phyloP scores from a whole-genome alignment of 2,329 filamentous ascomycete species.

The Diaporthe destruens region DNA sequence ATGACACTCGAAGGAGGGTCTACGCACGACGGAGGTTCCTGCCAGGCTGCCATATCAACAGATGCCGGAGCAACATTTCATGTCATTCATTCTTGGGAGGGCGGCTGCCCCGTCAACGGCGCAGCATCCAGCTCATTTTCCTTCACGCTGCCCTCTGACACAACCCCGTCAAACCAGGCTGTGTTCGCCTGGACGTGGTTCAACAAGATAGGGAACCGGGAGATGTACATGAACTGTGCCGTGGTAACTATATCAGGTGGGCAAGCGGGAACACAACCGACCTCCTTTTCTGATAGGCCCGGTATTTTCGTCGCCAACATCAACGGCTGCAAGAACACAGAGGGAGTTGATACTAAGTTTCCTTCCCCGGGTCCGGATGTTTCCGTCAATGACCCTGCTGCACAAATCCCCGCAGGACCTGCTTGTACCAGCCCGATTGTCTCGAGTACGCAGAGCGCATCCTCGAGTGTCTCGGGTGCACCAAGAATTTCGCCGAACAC shows the following conservation, averaged over 20 bases:
- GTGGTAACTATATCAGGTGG: conserved; percentile 62
- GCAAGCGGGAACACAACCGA: background rate
- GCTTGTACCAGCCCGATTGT: conserved; percentile 3
- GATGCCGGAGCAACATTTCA: conserved; percentile 71
- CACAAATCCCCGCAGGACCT: conserved; percentile 4
- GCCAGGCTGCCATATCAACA: conserved; percentile 72
- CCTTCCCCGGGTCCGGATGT: conserved; percentile 30
- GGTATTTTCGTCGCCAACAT: conserved; percentile 31
- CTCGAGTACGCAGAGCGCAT: background rate
- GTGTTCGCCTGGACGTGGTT: conserved; percentile 75
- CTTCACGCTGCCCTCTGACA: conserved; percentile 67
- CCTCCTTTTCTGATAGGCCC: conserved; percentile 12
- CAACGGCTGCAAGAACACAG: conserved; percentile 36
- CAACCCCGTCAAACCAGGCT: conserved; percentile 60
- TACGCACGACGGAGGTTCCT: conserved; percentile 70
- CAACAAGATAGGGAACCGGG: conserved; percentile 72
- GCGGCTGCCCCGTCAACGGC: conserved; percentile 52
- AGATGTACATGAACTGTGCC: conserved; percentile 80
- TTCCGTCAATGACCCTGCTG: conserved; percentile 10
- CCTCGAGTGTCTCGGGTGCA: background rate
- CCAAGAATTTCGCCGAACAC: background rate
- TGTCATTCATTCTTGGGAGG: conserved; percentile 58
- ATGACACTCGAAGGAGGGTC: conserved; percentile 67
- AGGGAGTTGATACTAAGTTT: conserved; percentile 15
- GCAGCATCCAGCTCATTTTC: conserved; percentile 56